Conservation (phyloP, 2,329 filamentous ascomycete species). For the Talaromyces atroroseus region DNA sequence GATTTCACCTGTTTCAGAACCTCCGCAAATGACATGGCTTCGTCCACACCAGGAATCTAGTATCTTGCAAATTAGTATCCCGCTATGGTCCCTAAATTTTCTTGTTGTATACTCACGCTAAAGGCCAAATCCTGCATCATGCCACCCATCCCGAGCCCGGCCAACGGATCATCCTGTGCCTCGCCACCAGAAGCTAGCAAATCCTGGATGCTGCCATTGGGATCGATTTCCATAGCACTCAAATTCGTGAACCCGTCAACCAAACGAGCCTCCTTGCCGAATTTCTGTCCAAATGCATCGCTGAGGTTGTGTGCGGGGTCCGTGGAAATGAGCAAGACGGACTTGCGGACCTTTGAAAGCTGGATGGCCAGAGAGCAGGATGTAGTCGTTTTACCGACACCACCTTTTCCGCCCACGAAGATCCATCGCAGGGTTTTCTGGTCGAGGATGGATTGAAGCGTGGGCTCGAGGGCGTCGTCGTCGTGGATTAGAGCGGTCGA, state of each 20-base stretch:
- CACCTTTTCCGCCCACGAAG: conserved; percentile 97
- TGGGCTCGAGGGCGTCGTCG: conserved; percentile 80
- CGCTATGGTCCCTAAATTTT: background rate
- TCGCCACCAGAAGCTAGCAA: conserved; percentile 69
- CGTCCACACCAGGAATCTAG: conserved; percentile 95
- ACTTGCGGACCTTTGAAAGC: conserved; percentile 89
- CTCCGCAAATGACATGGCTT: conserved; percentile 99
- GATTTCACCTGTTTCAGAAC: conserved; percentile 99
- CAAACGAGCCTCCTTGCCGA: conserved; percentile 93
- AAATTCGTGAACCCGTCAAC: conserved; percentile 89
- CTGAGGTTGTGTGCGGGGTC: conserved; percentile 97
- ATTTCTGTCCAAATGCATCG: conserved; percentile 98
- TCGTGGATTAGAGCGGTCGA: conserved; percentile 39
- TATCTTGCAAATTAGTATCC: background rate
- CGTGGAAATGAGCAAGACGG: conserved; percentile 94
- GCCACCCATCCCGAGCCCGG: conserved; percentile 68
- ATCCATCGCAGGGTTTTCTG: conserved; percentile 97
- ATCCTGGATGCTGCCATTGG: conserved; percentile 96
- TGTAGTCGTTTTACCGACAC: conserved; percentile 98
- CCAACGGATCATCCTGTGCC: conserved; percentile 61
- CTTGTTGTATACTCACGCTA: conserved; percentile 52
- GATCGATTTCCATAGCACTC: conserved; percentile 98
- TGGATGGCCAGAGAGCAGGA: conserved; percentile 98
- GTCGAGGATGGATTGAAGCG: conserved; percentile 88
- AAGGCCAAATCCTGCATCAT: conserved; percentile 99